phyloP scores from a whole-genome alignment of 1,284 basidiomycete species.

The Stereum hirsutum region DNA sequence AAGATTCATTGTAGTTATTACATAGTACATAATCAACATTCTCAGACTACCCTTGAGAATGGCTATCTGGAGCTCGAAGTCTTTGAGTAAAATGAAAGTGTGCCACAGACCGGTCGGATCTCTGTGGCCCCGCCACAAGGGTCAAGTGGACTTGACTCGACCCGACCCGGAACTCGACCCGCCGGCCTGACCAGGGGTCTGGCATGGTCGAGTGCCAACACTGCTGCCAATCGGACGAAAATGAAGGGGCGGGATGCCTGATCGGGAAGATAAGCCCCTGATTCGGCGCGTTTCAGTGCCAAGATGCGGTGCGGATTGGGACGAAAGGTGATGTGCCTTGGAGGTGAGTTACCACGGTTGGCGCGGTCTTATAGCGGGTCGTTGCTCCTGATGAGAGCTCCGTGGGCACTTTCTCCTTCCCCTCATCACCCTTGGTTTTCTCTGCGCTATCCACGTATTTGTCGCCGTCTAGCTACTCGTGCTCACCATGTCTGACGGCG shows the following conservation, averaged over 20 bases:
- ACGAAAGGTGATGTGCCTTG: too few relatives aligned
- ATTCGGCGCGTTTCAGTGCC: too few relatives aligned
- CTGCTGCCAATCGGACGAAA: too few relatives aligned
- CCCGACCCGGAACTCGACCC: not conserved
- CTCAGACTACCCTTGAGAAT: not conserved
- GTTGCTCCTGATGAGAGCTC: not conserved
- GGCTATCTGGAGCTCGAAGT: not conserved
- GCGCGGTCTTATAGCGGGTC: not conserved
- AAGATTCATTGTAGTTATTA: not conserved
- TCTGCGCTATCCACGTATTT: not conserved
- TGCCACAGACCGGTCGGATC: too few relatives aligned
- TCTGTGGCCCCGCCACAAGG: too few relatives aligned
- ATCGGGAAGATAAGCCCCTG: too few relatives aligned
- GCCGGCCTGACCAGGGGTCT: not conserved
- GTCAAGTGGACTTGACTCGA: not conserved
- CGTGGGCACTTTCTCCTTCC: not conserved
- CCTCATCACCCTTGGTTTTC: not conserved
- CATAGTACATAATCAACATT: not conserved
- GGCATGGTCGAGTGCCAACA: not conserved
- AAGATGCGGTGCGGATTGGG: too few relatives aligned
- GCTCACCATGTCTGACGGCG: constrained; percentile 7
- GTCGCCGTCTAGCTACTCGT: too few relatives aligned
- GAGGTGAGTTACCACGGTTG: not conserved
- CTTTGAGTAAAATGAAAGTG: not conserved
- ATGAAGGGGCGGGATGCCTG: too few relatives aligned